phyloP scores from a whole-genome alignment of 768 basidiomycete genomes.

The Podaxis sp. region DNA sequence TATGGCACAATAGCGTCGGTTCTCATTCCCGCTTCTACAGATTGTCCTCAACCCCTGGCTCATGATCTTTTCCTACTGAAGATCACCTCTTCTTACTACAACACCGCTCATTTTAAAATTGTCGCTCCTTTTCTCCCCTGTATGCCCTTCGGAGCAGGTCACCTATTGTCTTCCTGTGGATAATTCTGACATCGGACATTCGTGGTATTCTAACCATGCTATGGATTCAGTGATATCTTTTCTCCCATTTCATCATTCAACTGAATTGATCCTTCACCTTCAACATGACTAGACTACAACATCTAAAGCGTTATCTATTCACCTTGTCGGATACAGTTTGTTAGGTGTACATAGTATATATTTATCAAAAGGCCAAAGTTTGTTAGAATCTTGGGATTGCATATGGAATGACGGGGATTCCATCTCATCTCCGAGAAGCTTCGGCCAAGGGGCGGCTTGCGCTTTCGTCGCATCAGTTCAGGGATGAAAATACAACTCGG shows the following conservation, averaged over 20 bases:
- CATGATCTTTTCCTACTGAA: conserved; percentile 73
- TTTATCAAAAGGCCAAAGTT: neutral
- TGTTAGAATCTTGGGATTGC: neutral
- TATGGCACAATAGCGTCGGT: neutral
- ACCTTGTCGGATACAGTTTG: neutral
- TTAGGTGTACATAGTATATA: neutral
- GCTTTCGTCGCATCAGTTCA: neutral
- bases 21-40: conserved; percentile 23
- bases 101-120: conserved; percentile 16
- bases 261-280: neutral
- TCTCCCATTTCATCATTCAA: neutral
- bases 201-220: neutral
- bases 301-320: neutral
- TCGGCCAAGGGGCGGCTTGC: neutral
- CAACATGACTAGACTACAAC: neutral
- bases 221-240: neutral
- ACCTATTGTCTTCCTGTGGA: neutral
- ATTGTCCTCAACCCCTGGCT: conserved; percentile 87
- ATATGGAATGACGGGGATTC: neutral
- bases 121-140: conserved; percentile 16
- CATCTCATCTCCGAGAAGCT: neutral
- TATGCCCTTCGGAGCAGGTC: neutral
- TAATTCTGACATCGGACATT: neutral
- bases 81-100: neutral
- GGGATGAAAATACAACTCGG: neutral